phyloP scores from a whole-genome alignment of 495 filamentous ascomycete species.

The Penicillium nucicola region DNA sequence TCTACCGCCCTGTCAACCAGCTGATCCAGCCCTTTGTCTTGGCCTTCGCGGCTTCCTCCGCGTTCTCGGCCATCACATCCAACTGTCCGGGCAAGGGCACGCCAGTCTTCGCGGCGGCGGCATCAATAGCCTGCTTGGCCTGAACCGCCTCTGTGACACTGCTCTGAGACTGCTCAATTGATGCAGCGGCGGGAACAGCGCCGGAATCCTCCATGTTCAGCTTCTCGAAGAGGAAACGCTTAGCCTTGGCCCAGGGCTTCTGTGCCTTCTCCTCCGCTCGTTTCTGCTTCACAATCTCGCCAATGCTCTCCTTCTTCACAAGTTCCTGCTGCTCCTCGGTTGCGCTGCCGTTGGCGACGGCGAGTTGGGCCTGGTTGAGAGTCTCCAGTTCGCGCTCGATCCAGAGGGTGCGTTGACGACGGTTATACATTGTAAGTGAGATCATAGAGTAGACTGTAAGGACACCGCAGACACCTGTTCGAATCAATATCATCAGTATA shows the following conservation, averaged over 20 bases:
- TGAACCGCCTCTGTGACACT: slow-evolving; percentile 40
- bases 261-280: slow-evolving; percentile 42
- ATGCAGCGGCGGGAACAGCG: slow-evolving; percentile 10
- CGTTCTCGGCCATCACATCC: slow-evolving; percentile 43
- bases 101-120: slow-evolving; percentile 16
- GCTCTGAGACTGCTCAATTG: slow-evolving; percentile 14
- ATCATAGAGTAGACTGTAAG: slow-evolving; percentile 76
- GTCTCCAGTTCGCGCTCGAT: slow-evolving; percentile 60
- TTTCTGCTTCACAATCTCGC: slow-evolving; percentile 43
- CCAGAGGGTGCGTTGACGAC: slow-evolving; percentile 63
- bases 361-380: slow-evolving; percentile 56
- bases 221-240: slow-evolving; percentile 42
- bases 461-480: slow-evolving; percentile 64
- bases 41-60: slow-evolving; percentile 36
- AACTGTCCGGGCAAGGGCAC: slow-evolving; percentile 30
- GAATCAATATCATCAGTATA: neutral
- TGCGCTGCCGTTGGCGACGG: slow-evolving; percentile 59
- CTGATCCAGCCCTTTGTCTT: slow-evolving; percentile 41
- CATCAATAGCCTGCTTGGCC: slow-evolving; percentile 25
- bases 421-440: slow-evolving; percentile 88
- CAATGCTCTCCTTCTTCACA: slow-evolving; percentile 60
- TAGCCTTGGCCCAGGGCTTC: slow-evolving; percentile 42
- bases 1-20: slow-evolving; percentile 43
- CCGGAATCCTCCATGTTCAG: slow-evolving; percentile 46
- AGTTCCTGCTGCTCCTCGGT: slow-evolving; percentile 47